Percentiles rank a stretch among this genome's conserved stretches.
Evolutionary conservation across 306 rosid genomes (phyloP).

Genomic region (Sesbania bispinosa): DNA sequence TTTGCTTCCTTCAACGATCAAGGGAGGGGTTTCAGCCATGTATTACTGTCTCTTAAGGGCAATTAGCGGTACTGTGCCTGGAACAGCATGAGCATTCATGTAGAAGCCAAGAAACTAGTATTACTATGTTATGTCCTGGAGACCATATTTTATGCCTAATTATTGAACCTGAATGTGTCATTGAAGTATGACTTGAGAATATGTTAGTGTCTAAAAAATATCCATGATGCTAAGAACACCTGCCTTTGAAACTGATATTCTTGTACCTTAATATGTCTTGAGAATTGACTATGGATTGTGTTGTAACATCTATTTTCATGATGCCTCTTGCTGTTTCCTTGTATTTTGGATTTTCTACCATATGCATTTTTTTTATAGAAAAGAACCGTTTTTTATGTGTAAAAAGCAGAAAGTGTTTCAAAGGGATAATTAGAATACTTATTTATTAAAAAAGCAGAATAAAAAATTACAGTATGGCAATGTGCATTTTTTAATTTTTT

Average conservation of each 20-base stretch:
- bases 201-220: not conserved
- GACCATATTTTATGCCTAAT: not conserved
- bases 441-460: too few relatives aligned
- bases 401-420: too few relatives aligned
- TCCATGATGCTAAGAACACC: not conserved
- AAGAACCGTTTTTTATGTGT: too few relatives aligned
- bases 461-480: too few relatives aligned
- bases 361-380: not conserved
- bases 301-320: not conserved
- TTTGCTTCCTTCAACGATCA: slow-evolving; percentile 21
- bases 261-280: slow-evolving; percentile 6
- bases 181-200: slow-evolving; percentile 22
- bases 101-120: not conserved
- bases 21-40: slow-evolving; percentile 31
- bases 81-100: too few relatives aligned
- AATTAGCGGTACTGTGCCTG: too few relatives aligned
- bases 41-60: slow-evolving; percentile 18
- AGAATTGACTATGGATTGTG: not conserved
- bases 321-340: not conserved
- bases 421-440: not conserved
- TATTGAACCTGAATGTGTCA: too few relatives aligned
- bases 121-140: not conserved
- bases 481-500: too few relatives aligned
- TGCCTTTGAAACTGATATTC: not conserved
- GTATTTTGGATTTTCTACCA: not conserved